Conservation (phyloP, 1,284 basidiomycete species). For the Flammula alnicola region DNA sequence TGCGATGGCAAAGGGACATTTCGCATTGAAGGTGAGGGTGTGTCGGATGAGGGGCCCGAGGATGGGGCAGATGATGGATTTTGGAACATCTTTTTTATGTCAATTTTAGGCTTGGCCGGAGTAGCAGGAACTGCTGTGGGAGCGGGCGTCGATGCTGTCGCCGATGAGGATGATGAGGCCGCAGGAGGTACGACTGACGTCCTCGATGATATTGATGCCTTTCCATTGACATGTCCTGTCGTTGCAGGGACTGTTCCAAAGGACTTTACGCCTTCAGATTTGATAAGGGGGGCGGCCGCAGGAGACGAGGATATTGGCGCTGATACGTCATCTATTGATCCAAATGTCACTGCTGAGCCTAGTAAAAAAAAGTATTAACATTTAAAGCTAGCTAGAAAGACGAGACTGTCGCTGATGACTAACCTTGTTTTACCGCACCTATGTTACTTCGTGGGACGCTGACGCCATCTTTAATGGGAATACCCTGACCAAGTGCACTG, state of each 20-base stretch:
- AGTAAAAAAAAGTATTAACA: conserved; percentile 6
- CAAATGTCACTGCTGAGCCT: conserved; percentile 79
- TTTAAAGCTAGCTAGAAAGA: conserved; percentile 11
- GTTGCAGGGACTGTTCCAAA: conserved; percentile 78
- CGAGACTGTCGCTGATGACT: conserved; percentile 27
- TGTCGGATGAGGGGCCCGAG: conserved; percentile 41
- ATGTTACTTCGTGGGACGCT: conserved; percentile 60
- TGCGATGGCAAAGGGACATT: conserved; percentile 51
- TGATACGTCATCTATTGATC: conserved; percentile 78
- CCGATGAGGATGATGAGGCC: conserved; percentile 36
- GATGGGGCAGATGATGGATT: conserved; percentile 48
- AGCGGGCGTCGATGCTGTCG: conserved; percentile 35
- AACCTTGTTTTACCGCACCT: conserved; percentile 68
- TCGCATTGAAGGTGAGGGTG: conserved; percentile 47
- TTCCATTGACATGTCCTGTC: conserved; percentile 60
- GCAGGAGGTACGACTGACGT: conserved; percentile 34
- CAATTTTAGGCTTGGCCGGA: conserved; percentile 48
- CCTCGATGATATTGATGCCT: conserved; percentile 46
- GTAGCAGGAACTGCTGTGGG: conserved; percentile 37
- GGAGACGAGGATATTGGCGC: conserved; percentile 74
- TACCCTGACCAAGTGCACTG: conserved; percentile 69
- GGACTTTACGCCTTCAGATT: conserved; percentile 75
- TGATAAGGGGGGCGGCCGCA: conserved; percentile 63
- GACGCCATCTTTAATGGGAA: conserved; percentile 77
- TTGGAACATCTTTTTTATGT: conserved; percentile 74